Evolutionary conservation across 768 basidiomycete species (phyloP), one percentile per base, ranked within the genome.

Genomic region (Lactarius hengduanensis): DNA sequence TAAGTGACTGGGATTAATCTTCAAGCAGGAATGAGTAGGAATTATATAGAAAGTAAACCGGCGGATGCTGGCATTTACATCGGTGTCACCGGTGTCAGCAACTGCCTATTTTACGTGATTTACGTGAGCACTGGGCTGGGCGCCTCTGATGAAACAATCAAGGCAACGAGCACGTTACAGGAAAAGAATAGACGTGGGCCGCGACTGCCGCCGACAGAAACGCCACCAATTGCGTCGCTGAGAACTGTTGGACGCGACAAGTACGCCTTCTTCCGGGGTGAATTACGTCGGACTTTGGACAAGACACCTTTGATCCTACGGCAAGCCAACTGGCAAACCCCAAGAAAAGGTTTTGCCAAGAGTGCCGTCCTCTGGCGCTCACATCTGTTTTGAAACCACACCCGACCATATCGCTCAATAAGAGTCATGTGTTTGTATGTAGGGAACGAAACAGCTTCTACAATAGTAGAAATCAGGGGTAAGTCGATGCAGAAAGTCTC

Each of bases 121-220:
- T 34, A 18, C 26, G 20, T 9, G 34, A 2, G 20, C 30, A n/a
- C 22, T 28, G 15, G 3, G 2, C 10, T 28, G 26, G 45, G 45
- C 22, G 11, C 5, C 16, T 53, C 15, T 1, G 36, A 41, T 64
- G 63, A 64, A 64, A 64, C 63, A 53, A n/a, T 26, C 20, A 20
- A 32, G 22, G 34, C 26, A 28, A 36, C 32, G 54, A n/a, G 16
- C 40, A 4, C 13, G 20, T 56, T 22, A 34, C 54, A 62, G 26
- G 38, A 26, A 28, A 45, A 36, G 36, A 45, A 40, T n/a, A 45
- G 22, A 50, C 50, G 50, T 26, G 22, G 11, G 50, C 22, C 47
- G n/a, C 47, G 47, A 22, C 47, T 36, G 47, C 11, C 9, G 22
- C 47, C 22, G 11, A 50, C 22, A 13, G 45, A 22, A 47, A 22